Percentiles rank a stretch among this genome's conserved stretches.
Conservation (phyloP, 208 protist genomes). For the Naegleria lovaniensis region DNA sequence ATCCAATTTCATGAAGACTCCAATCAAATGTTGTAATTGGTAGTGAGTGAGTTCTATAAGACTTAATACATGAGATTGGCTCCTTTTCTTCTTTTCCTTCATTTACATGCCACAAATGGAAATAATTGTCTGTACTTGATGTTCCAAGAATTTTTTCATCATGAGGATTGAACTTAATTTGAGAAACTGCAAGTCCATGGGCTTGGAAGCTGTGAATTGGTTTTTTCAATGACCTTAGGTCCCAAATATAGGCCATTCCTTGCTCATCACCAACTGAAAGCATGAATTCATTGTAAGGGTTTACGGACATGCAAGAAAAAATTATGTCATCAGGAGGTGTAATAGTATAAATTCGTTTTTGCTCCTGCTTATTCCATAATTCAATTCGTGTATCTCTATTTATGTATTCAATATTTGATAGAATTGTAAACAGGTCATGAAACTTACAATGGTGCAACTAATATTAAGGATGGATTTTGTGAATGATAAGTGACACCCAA, state of each 20-base stretch:
- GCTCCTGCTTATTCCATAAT: neutral
- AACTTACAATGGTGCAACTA: neutral
- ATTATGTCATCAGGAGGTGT: constrained; percentile 18
- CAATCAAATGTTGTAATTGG: constrained; percentile 25
- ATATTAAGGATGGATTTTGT: neutral
- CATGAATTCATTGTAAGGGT: constrained; percentile 8
- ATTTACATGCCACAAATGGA: neutral
- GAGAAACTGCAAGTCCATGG: neutral
- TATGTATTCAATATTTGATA: neutral
- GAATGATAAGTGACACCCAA: neutral
- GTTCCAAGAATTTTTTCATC: constrained; percentile 17
- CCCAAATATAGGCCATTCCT: constrained; percentile 8
- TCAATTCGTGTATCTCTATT: neutral
- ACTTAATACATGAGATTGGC: neutral
- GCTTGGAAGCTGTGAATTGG: neutral
- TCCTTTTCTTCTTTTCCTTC: neutral
- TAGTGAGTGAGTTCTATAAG: neutral
- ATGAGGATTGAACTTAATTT: constrained; percentile 26
- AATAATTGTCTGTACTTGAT: neutral
- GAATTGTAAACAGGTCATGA: neutral
- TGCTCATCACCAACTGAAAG: neutral
- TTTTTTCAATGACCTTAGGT: neutral
- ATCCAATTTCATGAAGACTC: constrained; percentile 14
- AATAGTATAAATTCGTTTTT: neutral
- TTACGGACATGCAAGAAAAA: constrained; percentile 4